phyloP scores from a whole-genome alignment of 78 protist species.

The Dictyostelium firmibasis region DNA sequence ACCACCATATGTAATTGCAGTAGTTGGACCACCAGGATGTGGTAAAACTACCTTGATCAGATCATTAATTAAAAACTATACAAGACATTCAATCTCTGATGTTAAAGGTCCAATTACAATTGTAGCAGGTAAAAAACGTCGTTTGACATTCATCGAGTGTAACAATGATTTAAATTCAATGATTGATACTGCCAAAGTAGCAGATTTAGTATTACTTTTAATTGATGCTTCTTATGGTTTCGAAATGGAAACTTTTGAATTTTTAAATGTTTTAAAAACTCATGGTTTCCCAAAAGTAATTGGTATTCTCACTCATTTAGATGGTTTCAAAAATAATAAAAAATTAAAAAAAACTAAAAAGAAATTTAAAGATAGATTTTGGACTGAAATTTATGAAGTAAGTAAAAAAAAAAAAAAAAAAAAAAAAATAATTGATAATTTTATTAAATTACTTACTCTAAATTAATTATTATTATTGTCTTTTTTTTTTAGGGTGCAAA shows the following conservation, averaged over 20 bases:
- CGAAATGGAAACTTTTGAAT: slow-evolving; percentile 99
- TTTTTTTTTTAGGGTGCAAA: slow-evolving; percentile 99
- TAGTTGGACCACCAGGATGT: slow-evolving; percentile 96
- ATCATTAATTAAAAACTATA: slow-evolving; percentile 97
- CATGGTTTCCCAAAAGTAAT: slow-evolving; percentile 98
- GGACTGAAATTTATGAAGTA: slow-evolving; percentile 97
- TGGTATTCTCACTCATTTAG: slow-evolving; percentile 99
- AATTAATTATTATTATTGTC: background rate
- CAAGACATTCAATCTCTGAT: slow-evolving; percentile 87
- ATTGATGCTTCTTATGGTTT: slow-evolving; percentile 98
- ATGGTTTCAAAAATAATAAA: slow-evolving; percentile 90
- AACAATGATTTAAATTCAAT: slow-evolving; percentile 97
- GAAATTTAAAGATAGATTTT: slow-evolving; percentile 94
- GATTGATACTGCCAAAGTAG: slow-evolving; percentile 98
- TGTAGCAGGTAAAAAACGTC: slow-evolving; percentile 90
- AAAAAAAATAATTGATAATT: background rate
- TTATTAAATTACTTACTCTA: too few relatives aligned
- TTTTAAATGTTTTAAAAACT: slow-evolving; percentile 96
- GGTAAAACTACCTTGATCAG: slow-evolving; percentile 98
- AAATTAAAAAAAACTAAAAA: slow-evolving; percentile 90
- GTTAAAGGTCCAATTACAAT: slow-evolving; percentile 96
- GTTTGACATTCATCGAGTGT: slow-evolving; percentile 98
- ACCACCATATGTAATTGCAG: slow-evolving; percentile 95
- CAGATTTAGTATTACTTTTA: slow-evolving; percentile 97
- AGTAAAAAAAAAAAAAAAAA: background rate